Base-by-base conservation (phyloP, 345 rosid species). In the Pelargonium nanum region DNA sequence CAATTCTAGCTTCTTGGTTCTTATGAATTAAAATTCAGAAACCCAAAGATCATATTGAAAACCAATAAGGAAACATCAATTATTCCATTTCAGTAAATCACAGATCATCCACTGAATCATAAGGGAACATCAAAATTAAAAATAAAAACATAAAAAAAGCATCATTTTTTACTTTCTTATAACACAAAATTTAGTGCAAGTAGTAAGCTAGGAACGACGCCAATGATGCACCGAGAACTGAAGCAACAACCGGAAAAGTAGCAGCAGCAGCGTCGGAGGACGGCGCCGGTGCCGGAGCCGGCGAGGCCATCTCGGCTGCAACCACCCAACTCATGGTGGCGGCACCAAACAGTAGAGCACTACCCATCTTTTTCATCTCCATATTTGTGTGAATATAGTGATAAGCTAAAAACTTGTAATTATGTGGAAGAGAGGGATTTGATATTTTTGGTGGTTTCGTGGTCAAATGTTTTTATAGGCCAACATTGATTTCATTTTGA, bases 301-400 rank as follows among this genome's bases (percentile, higher is more conserved):
- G 75, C 53, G 69, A 77, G 0, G 65, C 53, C 13, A 30, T n/a
- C n/a, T n/a, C 45, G n/a, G 51, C 61, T 0, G 82, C 88, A 83
- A 72, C 48, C 56, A 77, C 83, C 16, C 77, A 70, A 45, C 76
- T 68, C 68, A 69, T 54, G 62, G 89, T 74, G 74, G 85, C 83
- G 50, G 85, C 82, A 17, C 75, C 81, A 56, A 76, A 72, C 67
- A 81, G 65, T 63, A 73, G 52, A 40, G 81, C 82, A 1, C 68
- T 74, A n/a, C 82, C 85, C 40, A 73, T 64, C 80, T 81, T 85
- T 81, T 83, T 83, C 86, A 79, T 82, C 69, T 80, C 85, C 87
- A 82, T 79, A 40, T n/a, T 17, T 52, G 19, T 17, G 1, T 8
- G 19, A 6, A 19, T 54, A 4, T 22, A 20, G n/a, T 4, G n/a